Evolutionary conservation across 164 flowering plant genomes (phyloP).

Genomic region (Umbilicus rupestris): DNA sequence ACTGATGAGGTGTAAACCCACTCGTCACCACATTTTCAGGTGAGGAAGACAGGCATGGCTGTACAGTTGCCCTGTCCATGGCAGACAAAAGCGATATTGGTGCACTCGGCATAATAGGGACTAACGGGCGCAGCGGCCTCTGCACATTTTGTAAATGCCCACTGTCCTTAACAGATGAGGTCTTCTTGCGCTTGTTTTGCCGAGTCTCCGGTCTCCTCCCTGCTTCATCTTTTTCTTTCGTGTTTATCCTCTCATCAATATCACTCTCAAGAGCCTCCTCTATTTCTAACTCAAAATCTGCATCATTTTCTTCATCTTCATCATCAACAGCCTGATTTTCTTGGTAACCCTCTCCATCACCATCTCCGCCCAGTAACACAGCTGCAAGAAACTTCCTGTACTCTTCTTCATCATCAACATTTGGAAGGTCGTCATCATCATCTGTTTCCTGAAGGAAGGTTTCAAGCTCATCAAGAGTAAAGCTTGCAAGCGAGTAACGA

Average conservation of each 20-base stretch:
- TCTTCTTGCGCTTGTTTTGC: slow-evolving; percentile 49
- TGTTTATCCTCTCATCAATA: slow-evolving; percentile 34
- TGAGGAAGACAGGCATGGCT: slow-evolving; percentile 18
- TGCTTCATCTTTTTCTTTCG: slow-evolving; percentile 16
- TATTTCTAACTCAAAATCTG: slow-evolving; percentile 91
- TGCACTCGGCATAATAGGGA: slow-evolving; percentile 38
- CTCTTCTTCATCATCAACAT: slow-evolving; percentile 88
- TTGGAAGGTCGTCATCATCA: slow-evolving; percentile 80
- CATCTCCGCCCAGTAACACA: slow-evolving; percentile 59
- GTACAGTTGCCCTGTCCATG: slow-evolving; percentile 19
- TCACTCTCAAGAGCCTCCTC: slow-evolving; percentile 94
- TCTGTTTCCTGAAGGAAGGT: slow-evolving; percentile 93
- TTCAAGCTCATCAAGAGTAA: slow-evolving; percentile 90
- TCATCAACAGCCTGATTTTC: slow-evolving; percentile 45
- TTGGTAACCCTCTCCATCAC: slow-evolving; percentile 20
- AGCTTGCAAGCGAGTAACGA: slow-evolving; percentile 81
- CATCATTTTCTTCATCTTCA: slow-evolving; percentile 94
- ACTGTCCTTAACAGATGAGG: slow-evolving; percentile 9
- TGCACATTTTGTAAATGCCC: neutral
- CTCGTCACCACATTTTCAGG: slow-evolving; percentile 21
- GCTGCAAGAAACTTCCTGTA: slow-evolving; percentile 87
- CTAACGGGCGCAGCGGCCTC: slow-evolving; percentile 63
- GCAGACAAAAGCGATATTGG: slow-evolving; percentile 23
- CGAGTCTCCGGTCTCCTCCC: slow-evolving; percentile 64
- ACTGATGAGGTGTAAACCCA: slow-evolving; percentile 69